Conservation (phyloP, 1,284 basidiomycete species). For the Puccinia sorghi region DNA sequence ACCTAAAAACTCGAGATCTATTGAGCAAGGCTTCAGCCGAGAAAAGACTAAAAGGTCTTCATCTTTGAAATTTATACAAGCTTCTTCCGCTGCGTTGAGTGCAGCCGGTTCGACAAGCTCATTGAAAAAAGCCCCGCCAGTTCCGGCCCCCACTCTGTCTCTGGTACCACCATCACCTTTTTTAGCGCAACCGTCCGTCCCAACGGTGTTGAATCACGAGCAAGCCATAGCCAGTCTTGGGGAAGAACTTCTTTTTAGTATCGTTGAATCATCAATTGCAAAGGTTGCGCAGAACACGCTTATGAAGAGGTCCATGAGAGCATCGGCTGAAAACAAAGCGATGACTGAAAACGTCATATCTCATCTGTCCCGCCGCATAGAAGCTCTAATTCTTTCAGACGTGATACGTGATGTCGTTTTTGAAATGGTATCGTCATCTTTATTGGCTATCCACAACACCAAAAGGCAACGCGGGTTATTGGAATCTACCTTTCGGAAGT, state of each 20-base stretch:
- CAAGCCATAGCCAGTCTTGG: constrained; percentile 10
- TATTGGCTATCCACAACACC: constrained; percentile 11
- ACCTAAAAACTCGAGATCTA: constrained; percentile 4
- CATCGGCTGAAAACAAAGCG: constrained; percentile 13
- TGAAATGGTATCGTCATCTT: constrained; percentile 14
- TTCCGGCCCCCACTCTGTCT: background rate
- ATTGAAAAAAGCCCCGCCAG: background rate
- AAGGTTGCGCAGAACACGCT: constrained; percentile 36
- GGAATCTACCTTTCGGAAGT: constrained; percentile 31
- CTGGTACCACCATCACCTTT: constrained; percentile 8
- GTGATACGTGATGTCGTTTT: constrained; percentile 15
- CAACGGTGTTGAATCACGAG: constrained; percentile 14
- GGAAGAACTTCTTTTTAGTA: constrained; percentile 20
- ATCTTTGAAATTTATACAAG: constrained; percentile 13
- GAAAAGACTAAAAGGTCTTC: constrained; percentile 31
- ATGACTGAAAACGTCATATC: constrained; percentile 19
- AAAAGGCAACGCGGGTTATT: constrained; percentile 20
- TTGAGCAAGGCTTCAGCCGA: constrained; percentile 18
- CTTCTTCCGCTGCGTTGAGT: background rate
- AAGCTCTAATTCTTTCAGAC: constrained; percentile 26
- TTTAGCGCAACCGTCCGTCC: background rate
- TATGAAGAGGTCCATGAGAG: constrained; percentile 14
- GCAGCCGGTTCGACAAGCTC: background rate
- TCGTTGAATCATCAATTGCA: constrained; percentile 30
- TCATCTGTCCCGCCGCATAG: constrained; percentile 15